Evolutionary conservation across 352 stramenopile species (phyloP).

Genomic region (Globisporangium iwayamae): DNA sequence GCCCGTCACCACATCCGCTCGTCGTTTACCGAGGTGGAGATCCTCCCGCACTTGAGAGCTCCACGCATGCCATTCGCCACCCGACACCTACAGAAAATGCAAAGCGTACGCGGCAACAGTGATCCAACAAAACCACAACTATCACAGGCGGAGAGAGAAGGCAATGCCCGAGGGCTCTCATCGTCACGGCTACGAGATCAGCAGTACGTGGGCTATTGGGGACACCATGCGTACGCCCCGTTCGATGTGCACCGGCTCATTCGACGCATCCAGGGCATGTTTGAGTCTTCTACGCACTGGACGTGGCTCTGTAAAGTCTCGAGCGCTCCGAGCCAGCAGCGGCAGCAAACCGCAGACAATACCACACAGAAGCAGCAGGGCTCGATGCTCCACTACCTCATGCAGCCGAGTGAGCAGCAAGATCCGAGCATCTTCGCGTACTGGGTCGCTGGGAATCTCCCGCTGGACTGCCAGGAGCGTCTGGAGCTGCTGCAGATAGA

Average conservation of each 20-base stretch:
- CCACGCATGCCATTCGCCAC: constrained; percentile 35
- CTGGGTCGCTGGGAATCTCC: constrained; percentile 74
- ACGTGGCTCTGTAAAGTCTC: constrained; percentile 58
- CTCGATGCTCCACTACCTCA: constrained; percentile 30
- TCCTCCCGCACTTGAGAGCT: constrained; percentile 45
- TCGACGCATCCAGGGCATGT: constrained; percentile 56
- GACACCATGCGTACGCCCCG: constrained; percentile 34
- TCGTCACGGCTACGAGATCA: constrained; percentile 15
- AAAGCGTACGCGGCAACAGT: background rate
- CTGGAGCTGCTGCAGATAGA: constrained; percentile 58
- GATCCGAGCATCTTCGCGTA: constrained; percentile 75
- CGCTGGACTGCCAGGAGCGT: constrained; percentile 52
- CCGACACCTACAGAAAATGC: constrained; percentile 8
- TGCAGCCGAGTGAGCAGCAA: constrained; percentile 29
- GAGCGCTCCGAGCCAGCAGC: constrained; percentile 7
- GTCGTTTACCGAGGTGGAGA: constrained; percentile 43
- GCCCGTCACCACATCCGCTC: constrained; percentile 22
- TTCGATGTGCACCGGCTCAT: constrained; percentile 66
- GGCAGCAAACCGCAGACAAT: constrained; percentile 10
- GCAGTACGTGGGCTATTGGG: constrained; percentile 53
- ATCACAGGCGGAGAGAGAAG: constrained; percentile 14
- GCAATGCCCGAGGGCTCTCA: background rate
- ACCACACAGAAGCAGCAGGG: constrained; percentile 12
- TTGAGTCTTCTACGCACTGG: constrained; percentile 68
- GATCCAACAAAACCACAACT: background rate